Base-by-base conservation (phyloP, 1,284 basidiomycete genomes). In the Tilletia caries region DNA sequence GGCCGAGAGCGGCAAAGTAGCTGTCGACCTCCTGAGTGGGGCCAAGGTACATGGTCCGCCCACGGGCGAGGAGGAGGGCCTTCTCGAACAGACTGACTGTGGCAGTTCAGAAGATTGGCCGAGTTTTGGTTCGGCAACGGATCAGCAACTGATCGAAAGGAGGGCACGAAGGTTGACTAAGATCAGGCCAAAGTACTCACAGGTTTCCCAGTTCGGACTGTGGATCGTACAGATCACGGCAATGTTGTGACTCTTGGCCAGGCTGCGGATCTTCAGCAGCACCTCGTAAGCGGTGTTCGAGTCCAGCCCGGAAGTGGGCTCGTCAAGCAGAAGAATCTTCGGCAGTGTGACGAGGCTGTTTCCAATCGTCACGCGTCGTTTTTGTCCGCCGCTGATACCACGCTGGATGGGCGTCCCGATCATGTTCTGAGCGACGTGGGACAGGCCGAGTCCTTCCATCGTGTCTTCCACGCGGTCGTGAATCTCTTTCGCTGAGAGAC, bases 321-420 rank as follows among this genome's bases (percentile, higher is more conserved):
- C 77, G 64, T 79, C 77, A 2, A 73, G 70, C 27, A 79, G 72
- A 25, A 79, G 68, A 34, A 79, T 60, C 20, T 72, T 69, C 33
- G 76, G 76, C 3, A 72, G 73, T 13, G 72, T 67, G 33, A 79
- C 76, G 29, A 79, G 71, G 8, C 73, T 76, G 43, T 74, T 71
- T 2, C 74, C 77, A 62, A 79, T 75, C 13, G 73, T 74, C 29
- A 77, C 73, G 25, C 78, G 64, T 41, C 78, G 66, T 41, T 75
- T 70, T 67, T 79, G 76, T 6, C 78, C 78, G 23, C 78, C 78
- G 1, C 75, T 77, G 50, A 79, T 68, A n/a, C 77, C 78, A 6
- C 77, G 73, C 8, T 68, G 70, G n/a, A 69, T 69, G 1, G 71
- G 66, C 60, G 75, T 73, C 23, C 78, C 78, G 27, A 79, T 76